A percentile compares a stretch with the other conserved stretches of the same genome.
Evolutionary conservation across 2,329 filamentous ascomycete species (phyloP).

Genomic region (Trichoderma breve): DNA sequence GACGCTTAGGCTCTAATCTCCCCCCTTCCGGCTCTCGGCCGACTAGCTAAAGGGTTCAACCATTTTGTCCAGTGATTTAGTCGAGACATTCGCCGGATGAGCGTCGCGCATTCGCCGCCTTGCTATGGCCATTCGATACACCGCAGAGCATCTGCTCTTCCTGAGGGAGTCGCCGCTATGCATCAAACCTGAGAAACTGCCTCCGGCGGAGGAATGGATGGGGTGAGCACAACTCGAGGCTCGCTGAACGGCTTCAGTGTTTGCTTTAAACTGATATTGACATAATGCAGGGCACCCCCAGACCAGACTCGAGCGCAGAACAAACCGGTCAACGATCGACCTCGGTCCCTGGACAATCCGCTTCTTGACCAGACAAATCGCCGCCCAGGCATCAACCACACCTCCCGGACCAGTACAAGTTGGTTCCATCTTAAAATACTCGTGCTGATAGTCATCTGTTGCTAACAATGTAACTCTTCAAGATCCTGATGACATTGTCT

Average conservation of each 20-base stretch:
- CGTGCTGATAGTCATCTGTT: not conserved
- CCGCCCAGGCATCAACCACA: slow-evolving; percentile 51
- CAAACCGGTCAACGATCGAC: slow-evolving; percentile 45
- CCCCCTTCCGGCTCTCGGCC: slow-evolving; percentile 3
- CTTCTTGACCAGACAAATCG: slow-evolving; percentile 51
- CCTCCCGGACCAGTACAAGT: slow-evolving; percentile 58
- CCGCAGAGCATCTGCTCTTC: slow-evolving; percentile 70
- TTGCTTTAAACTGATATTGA: not conserved
- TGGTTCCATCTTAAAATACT: slow-evolving; percentile 31
- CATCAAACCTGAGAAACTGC: slow-evolving; percentile 73
- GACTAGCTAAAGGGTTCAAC: not conserved
- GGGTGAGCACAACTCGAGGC: slow-evolving; percentile 70
- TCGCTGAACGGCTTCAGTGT: not conserved
- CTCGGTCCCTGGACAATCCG: slow-evolving; percentile 44
- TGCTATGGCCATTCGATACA: slow-evolving; percentile 64
- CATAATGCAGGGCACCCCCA: slow-evolving; percentile 40
- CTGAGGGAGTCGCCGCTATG: slow-evolving; percentile 82
- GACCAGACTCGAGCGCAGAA: slow-evolving; percentile 47
- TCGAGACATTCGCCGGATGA: slow-evolving; percentile 35
- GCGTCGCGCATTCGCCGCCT: slow-evolving; percentile 35
- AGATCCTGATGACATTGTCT: slow-evolving; percentile 78
- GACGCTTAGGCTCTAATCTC: not conserved
- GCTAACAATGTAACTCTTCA: slow-evolving; percentile 18
- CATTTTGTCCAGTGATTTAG: slow-evolving; percentile 6
- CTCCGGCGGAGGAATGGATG: slow-evolving; percentile 93